phyloP scores from a whole-genome alignment of 164 flowering plant genomes.

The Vitis labrusca region DNA sequence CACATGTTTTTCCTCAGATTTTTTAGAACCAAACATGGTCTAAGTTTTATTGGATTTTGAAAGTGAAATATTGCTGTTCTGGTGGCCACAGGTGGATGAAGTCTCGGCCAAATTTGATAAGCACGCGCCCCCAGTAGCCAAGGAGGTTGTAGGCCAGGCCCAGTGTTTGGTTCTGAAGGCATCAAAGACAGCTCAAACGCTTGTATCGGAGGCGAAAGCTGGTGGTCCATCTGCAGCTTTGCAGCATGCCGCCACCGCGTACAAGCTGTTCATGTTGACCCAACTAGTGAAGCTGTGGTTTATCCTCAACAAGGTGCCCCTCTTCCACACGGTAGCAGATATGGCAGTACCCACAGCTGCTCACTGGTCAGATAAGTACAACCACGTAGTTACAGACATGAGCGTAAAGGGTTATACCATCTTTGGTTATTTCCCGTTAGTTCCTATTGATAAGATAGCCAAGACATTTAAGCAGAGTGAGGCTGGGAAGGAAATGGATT shows the following conservation, averaged over 20 bases:
- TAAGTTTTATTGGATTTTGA: neutral
- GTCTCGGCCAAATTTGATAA: conserved; percentile 35
- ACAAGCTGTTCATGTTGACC: conserved; percentile 28
- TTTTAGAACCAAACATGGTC: too few species aligned
- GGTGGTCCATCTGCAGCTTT: conserved; percentile 49
- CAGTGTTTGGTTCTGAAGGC: conserved; percentile 25
- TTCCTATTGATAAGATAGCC: conserved; percentile 55
- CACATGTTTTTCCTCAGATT: too few species aligned
- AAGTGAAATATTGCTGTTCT: neutral
- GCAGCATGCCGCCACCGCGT: conserved; percentile 29
- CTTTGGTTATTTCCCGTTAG: conserved; percentile 47
- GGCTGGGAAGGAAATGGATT: conserved; percentile 11
- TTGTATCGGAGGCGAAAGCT: conserved; percentile 37
- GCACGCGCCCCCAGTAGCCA: conserved; percentile 54
- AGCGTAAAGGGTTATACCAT: conserved; percentile 39
- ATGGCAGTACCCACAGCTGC: conserved; percentile 46
- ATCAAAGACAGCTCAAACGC: conserved; percentile 23
- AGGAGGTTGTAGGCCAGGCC: conserved; percentile 28
- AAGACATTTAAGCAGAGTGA: conserved; percentile 42
- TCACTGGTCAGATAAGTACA: conserved; percentile 53
- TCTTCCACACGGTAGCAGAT: conserved; percentile 38
- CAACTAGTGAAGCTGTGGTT: conserved; percentile 29
- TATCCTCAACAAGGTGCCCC: conserved; percentile 25
- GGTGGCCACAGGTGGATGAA: conserved; percentile 52
- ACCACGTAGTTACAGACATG: conserved; percentile 31